Conservation (phyloP, 345 rosid species). For the Citrus maxima region DNA sequence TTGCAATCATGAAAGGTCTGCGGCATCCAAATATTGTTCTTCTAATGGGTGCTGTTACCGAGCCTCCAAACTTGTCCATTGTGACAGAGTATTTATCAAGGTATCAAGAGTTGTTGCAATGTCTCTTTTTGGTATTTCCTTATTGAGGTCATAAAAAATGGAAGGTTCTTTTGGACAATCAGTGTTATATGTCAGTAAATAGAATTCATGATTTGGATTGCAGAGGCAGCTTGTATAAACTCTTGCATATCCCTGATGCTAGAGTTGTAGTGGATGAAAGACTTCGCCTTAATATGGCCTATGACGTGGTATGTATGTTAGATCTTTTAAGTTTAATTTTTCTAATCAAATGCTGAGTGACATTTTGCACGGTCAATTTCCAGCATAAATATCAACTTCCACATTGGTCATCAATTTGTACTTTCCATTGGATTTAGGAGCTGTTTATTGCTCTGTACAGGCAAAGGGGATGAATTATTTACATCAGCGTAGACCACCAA, state of each 20-base stretch:
- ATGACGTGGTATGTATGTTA: slow-evolving; percentile 44
- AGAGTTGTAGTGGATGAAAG: slow-evolving; percentile 28
- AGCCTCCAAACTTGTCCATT: slow-evolving; percentile 52
- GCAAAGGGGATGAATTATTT: slow-evolving; percentile 86
- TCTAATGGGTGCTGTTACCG: slow-evolving; percentile 53
- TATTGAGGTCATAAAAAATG: background rate
- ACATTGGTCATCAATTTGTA: background rate
- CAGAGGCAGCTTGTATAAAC: slow-evolving; percentile 50
- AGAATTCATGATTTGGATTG: slow-evolving; percentile 17
- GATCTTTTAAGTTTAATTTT: background rate
- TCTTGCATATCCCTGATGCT: slow-evolving; percentile 44
- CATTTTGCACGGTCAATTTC: background rate
- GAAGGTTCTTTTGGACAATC: background rate
- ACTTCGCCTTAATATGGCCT: slow-evolving; percentile 50
- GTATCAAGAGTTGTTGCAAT: slow-evolving; percentile 18
- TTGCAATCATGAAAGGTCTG: slow-evolving; percentile 49
- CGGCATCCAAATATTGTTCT: slow-evolving; percentile 56
- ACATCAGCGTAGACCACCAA: slow-evolving; percentile 50
- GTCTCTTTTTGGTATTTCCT: background rate
- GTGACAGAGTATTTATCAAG: slow-evolving; percentile 57
- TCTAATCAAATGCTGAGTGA: background rate
- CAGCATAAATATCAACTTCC: background rate
- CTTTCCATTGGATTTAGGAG: slow-evolving; percentile 10
- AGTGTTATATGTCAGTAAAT: background rate
- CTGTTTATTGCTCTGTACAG: slow-evolving; percentile 32